These are phyloP conservation scores for Abortiporus biennis DNA, from an alignment of 1,284 basidiomycete species.

Conservation along the genomic window DNA sequence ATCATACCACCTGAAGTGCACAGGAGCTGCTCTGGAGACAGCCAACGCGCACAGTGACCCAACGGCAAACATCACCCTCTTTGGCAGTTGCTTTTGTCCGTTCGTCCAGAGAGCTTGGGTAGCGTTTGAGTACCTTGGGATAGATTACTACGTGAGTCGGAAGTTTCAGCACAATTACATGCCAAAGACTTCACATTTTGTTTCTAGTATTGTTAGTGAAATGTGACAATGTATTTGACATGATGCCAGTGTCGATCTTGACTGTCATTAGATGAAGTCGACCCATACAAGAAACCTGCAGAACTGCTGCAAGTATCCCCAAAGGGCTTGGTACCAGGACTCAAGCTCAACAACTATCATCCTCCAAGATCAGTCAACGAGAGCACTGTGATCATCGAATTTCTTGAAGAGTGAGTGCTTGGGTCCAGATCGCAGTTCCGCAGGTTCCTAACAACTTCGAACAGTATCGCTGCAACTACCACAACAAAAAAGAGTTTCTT, in stretches of 20 bases:
- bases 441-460: background rate
- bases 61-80: constrained; percentile 56
- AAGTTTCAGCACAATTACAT: background rate
- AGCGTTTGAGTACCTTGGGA: constrained; percentile 54
- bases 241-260: background rate
- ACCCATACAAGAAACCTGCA: constrained; percentile 76
- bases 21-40: constrained; percentile 53
- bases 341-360: constrained; percentile 40
- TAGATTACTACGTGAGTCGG: constrained; percentile 50
- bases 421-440: background rate
- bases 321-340: constrained; percentile 72
- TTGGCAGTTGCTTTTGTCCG: constrained; percentile 68
- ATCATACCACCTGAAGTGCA: constrained; percentile 48
- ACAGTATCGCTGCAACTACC: constrained; percentile 25
- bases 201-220: constrained; percentile 30
- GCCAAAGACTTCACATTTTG: background rate
- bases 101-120: constrained; percentile 74
- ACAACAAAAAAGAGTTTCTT: constrained; percentile 45
- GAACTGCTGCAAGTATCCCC: constrained; percentile 76
- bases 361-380: constrained; percentile 60
- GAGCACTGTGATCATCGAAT: constrained; percentile 70
- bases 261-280: constrained; percentile 55
- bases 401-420: constrained; percentile 58
- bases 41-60: constrained; percentile 37
- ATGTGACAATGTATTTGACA: background rate